A percentile compares a stretch with the other conserved stretches of the same genome.
Evolutionary conservation across 169 alveolate species (phyloP).

Genomic region (Plasmodium gallinaceum): DNA sequence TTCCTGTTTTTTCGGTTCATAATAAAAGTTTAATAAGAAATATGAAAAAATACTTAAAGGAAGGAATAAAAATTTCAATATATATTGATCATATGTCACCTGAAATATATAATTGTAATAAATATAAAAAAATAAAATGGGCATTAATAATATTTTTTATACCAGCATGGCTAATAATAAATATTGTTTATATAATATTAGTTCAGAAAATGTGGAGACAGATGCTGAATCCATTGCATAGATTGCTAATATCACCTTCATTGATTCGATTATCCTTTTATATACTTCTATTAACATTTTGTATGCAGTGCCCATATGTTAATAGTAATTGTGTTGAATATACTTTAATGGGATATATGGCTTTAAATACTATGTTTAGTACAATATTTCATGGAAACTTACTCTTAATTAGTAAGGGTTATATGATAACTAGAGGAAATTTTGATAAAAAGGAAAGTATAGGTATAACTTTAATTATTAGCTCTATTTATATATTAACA

Average conservation of each 20-base stretch:
- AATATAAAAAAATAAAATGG: conserved; percentile 70
- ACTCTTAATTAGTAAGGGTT: conserved; percentile 69
- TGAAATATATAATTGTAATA: conserved; percentile 36
- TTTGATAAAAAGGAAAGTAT: conserved; percentile 55
- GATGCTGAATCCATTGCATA: conserved; percentile 52
- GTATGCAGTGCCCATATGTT: conserved; percentile 16
- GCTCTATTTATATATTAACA: conserved; percentile 38
- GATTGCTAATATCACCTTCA: conserved; percentile 62
- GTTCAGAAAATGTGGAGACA: conserved; percentile 69
- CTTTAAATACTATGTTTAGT: conserved; percentile 65
- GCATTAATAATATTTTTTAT: conserved; percentile 50
- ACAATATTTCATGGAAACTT: conserved; percentile 66
- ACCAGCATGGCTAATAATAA: conserved; percentile 76
- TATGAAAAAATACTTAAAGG: conserved; percentile 27
- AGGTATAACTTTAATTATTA: conserved; percentile 39
- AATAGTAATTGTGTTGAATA: conserved; percentile 42
- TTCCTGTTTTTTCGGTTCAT: neutral
- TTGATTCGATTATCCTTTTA: conserved; percentile 44
- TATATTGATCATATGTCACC: conserved; percentile 41
- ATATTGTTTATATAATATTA: conserved; percentile 37
- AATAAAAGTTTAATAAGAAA: conserved; percentile 23
- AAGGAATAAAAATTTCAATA: conserved; percentile 27
- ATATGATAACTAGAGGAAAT: conserved; percentile 70
- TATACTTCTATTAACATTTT: conserved; percentile 45
- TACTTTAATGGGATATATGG: conserved; percentile 44